phyloP scores from a whole-genome alignment of 345 rosid species.

The Iberis pinnata region DNA sequence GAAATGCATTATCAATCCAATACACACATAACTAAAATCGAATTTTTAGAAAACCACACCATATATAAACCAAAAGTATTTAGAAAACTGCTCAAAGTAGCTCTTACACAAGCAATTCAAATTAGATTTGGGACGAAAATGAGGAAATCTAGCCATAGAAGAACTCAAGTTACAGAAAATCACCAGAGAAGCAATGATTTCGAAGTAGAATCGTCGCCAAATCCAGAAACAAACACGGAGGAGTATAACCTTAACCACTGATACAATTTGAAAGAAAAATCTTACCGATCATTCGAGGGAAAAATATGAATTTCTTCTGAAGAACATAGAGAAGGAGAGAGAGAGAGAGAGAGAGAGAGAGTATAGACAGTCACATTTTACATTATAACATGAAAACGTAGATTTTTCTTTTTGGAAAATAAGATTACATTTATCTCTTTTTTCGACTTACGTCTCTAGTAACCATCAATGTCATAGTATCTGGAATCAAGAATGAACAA shows the following conservation, averaged over 20 bases:
- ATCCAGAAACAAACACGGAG: too few relatives aligned
- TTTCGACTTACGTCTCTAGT: constrained; percentile 57
- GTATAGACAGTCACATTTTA: too few relatives aligned
- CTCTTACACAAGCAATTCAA: background rate
- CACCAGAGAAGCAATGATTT: too few relatives aligned
- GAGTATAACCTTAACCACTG: background rate
- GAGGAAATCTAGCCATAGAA: constrained; percentile 18
- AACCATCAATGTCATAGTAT: constrained; percentile 86
- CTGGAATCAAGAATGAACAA: constrained; percentile 21
- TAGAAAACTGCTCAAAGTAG: constrained; percentile 5
- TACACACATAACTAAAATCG: too few relatives aligned
- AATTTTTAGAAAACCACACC: background rate
- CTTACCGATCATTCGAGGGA: background rate
- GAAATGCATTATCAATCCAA: too few relatives aligned
- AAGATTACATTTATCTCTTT: constrained; percentile 63
- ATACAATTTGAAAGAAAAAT: background rate
- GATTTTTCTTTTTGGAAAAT: too few relatives aligned
- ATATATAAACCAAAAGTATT: background rate
- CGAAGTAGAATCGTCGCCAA: too few relatives aligned
- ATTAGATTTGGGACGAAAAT: background rate
- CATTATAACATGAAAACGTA: too few relatives aligned
- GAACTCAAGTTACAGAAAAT: too few relatives aligned
- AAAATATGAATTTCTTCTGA: background rate
- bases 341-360: too few relatives aligned
- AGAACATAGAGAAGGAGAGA: background rate